Base-by-base conservation (phyloP, 768 basidiomycete species). In the Suillus discolor region DNA sequence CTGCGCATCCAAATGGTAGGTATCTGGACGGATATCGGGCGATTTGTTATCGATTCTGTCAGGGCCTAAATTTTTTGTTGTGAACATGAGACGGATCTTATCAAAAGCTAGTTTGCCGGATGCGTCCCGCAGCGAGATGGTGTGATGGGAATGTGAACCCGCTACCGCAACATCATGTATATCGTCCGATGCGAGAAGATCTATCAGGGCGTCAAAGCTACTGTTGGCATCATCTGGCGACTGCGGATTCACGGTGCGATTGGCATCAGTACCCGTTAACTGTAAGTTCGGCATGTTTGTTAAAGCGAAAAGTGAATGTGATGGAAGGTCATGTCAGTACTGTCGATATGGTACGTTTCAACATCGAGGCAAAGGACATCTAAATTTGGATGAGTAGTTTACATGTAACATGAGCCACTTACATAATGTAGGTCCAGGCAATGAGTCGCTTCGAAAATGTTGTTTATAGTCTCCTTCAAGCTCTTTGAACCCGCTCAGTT, bases 91-190 rank as follows among this genome's bases (percentile, higher is more conserved):
- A 12, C 74, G 76, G 61, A 76, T 73, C 67, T 74, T 76, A 42
- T 71, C 70, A 65, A 69, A 77, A 31, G 78, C 76, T 15, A 76
- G 68, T 69, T 67, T 78, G 34, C 77, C 75, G 1, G 74, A 73
- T 4, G 65, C 18, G 49, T 76, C 76, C 62, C 76, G 65, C 57
- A 78, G 57, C 6, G 66, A 44, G 49, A 47, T 1, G 55, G 66
- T 63, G 4, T 64, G 38, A 23, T 66, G 68, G 20, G 49, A 25
- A 5, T 31, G 53, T 9, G 62, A 34, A 28, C 23, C 28, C 16
- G 41, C 41, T 20, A 64, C 45, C 0, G 65, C 45, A 38, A 54
- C 11, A 42, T 72, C 63, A 47, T 74, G 68, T 18, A 67, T 36
- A 25, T 73, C 74, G 55, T 76, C 76, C 4, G 70, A 65, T n/a